Evolutionary conservation across 352 stramenopile species (phyloP).

Genomic region (Globisporangium spiculum): DNA sequence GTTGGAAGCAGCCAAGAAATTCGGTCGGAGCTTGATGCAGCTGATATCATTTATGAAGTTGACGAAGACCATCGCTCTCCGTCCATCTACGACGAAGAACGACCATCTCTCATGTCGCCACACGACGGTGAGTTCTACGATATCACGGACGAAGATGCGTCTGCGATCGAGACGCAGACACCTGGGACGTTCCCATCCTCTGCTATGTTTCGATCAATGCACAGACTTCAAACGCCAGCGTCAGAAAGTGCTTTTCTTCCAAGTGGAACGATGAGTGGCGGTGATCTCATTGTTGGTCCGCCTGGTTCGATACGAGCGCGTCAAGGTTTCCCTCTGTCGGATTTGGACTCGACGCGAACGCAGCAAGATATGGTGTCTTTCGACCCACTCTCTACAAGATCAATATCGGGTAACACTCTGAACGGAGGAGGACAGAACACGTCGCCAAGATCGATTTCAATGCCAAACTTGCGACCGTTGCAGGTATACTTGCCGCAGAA

Average conservation of each 20-base stretch:
- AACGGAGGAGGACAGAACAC: slow-evolving; percentile 22
- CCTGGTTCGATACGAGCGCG: slow-evolving; percentile 43
- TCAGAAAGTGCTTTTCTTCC: slow-evolving; percentile 25
- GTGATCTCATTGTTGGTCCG: slow-evolving; percentile 20
- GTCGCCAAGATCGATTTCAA: slow-evolving; percentile 49
- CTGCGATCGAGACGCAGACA: slow-evolving; percentile 28
- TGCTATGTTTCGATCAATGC: slow-evolving; percentile 54
- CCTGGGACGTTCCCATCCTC: slow-evolving; percentile 48
- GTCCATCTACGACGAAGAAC: slow-evolving; percentile 21
- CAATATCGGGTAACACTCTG: slow-evolving; percentile 33
- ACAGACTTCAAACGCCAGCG: slow-evolving; percentile 63
- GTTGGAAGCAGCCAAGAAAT: slow-evolving; percentile 83
- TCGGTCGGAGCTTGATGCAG: slow-evolving; percentile 55
- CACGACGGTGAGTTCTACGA: slow-evolving; percentile 39
- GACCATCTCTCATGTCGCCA: slow-evolving; percentile 27
- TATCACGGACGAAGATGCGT: slow-evolving; percentile 42
- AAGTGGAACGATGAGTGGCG: slow-evolving; percentile 15
- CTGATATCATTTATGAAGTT: slow-evolving; percentile 29
- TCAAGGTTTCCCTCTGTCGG: slow-evolving; percentile 42
- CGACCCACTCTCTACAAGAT: slow-evolving; percentile 64
- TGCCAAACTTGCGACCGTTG: slow-evolving; percentile 38
- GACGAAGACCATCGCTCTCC: slow-evolving; percentile 28
- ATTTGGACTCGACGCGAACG: slow-evolving; percentile 50
- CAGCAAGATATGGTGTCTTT: slow-evolving; percentile 55
- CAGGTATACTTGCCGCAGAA: slow-evolving; percentile 87